Evolutionary conservation across 2,329 filamentous ascomycete species (phyloP), one percentile per base, ranked within the genome.

Genomic region (Colletotrichum sp.): DNA sequence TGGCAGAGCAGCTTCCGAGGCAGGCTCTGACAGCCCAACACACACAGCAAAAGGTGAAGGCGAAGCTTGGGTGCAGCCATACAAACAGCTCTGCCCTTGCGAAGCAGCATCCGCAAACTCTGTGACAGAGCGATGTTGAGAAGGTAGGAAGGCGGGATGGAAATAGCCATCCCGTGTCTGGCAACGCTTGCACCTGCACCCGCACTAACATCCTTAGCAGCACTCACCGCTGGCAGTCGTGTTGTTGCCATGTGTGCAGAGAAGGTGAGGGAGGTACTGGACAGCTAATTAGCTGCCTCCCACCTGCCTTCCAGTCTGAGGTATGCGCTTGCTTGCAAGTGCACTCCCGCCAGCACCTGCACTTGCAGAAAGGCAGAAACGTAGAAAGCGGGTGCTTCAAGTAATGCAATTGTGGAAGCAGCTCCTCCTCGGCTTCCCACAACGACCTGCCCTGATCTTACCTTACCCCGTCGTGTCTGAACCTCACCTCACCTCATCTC

Each of bases 371-470:
- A 36, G 16, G 24, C 24, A 30, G 55, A 38, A 60, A 28, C 48
- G 34, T 34, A 70, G 60, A 65, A 65, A 56, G n/a, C 28, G 43
- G 38, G 38, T 65, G 34, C 48, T 56, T 71, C 68, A 64, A n/a
- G 60, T 71, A 28, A 71, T 71, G 68, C 68, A 65, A 56, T 65
- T 71, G 58, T 71, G 68, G 58, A 65, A 71, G 68, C 24, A 32
- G 24, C 68, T 55, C 58, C 68, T 71, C 58, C 60, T 71, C 58
- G 64, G 36, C 64, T 71, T 71, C 68, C 68, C 60, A 65, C 68
- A 13, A 34, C 18, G 32, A 24, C 28, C n/a, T 67, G 43, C 26
- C 48, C n/a, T 56, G 43, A 66, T 26, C 62, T 52, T 67, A 55
- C 43, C 26, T 28, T 38, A 55, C n/a, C 21, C 65, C n/a, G 43